Evolutionary conservation across 345 rosid genomes (phyloP), one percentile per base, ranked within the genome.

Genomic region (Brassica rapa): DNA sequence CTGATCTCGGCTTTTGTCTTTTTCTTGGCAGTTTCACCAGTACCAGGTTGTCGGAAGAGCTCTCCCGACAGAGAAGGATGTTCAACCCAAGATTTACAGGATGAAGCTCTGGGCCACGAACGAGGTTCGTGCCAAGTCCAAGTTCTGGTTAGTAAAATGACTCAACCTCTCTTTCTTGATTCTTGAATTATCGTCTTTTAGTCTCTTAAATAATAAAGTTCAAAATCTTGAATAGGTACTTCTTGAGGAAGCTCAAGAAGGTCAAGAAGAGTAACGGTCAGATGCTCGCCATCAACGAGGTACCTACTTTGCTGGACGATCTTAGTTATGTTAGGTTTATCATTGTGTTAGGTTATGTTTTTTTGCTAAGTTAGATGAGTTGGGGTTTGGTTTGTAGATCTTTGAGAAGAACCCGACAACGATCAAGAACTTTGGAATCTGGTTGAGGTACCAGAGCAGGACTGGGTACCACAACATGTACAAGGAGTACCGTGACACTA

Each of bases 91-190:
- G 87, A 87, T 88, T 46, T 88, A 87, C 81, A 27, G 90, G 39
- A 88, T 88, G 92, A 88, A 88, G 81, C 87, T 86, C 1, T 88
- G 92, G 90, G 92, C 90, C 5, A 87, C 90, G n/a, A 88, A 88
- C 71, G 90, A 87, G 82, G 90, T 88, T 70, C 86, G 88, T 23
- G 90, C 90, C 56, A 88, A 84, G 79, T 88, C 90, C 70, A 88
- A 88, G 83, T 88, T 88, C 83, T 88, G 92, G 88, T 88, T 46
- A 73, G 88, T 82, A 37, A 7, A 2, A 16, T 21, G 6, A 0
- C 8, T 5, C 9, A 14, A 3, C 24, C 39, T 74, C 33, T 53
- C 61, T 43, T 53, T 10, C 41, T 1, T 8, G 46, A 8, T 16
- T 30, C 23, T 27, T 27, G 1, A 32, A 6, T 6, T 1, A 0